Evolutionary conservation across 768 basidiomycete genomes (phyloP), one percentile per base, ranked within the genome.

Genomic region (Leccinum uliginosum): DNA sequence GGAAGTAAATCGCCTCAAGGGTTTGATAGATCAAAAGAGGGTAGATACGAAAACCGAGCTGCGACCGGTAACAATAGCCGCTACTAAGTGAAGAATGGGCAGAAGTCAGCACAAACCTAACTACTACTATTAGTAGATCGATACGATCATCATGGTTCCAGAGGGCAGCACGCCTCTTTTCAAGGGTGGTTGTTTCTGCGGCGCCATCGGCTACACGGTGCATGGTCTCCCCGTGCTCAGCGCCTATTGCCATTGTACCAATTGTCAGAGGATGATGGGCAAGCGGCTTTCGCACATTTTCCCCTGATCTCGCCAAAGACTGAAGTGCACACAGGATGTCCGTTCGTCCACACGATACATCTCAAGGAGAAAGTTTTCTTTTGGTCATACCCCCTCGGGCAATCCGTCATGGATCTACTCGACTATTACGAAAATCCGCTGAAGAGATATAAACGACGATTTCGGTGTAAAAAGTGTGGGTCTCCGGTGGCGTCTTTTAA

Each of bases 241-340:
- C 59, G 85, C 82, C 6, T 87, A 82, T 63, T 88, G 85, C 59
- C 87, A 89, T 63, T 89, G 87, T 64, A 83, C 83, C 4, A 67
- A 78, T n/a, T 89, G 87, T 63, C 87, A 88, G 67, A 73, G 79
- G 40, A 65, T 86, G 51, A 81, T 72, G 60, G 82, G 85, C 80
- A 64, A 56, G 74, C n/a, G 9, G n/a, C 58, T 49, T 26, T 27
- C 34, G 40, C 51, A 15, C 3, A 29, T 51, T 17, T 32, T 45
- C 7, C 47, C 5, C 26, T 26, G 17, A 21, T 15, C 3, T 26
- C 8, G 21, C 11, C 19, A 11, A 45, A 32, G n/a, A 38, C 53
- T 61, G 34, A 63, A 29, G n/a, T 11, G 3, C 23, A 29, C 44
- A 54, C 40, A 51, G 58, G 61, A 4, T 81, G 78, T 59, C 81